Evolutionary conservation across 176 grass and related monocot genomes (phyloP).

Genomic region (Sorghum bicolor): DNA sequence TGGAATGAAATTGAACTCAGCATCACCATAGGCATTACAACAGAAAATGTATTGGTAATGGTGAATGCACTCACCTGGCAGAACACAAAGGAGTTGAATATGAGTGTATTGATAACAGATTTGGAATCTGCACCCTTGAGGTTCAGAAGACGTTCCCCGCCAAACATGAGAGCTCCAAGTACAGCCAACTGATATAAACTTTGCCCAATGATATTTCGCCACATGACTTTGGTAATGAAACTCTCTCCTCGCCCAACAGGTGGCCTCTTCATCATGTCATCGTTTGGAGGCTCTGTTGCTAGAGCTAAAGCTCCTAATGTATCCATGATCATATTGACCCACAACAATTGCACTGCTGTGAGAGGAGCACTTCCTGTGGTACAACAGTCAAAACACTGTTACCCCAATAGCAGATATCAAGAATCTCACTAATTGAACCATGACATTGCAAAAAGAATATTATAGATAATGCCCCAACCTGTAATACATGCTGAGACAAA

Average conservation of each 20-base stretch:
- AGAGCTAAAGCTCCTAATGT: conserved; percentile 93
- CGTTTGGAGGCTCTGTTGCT: conserved; percentile 83
- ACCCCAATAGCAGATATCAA: not conserved
- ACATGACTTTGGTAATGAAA: conserved; percentile 92
- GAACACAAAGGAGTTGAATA: conserved; percentile 99
- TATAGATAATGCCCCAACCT: conserved; percentile 23
- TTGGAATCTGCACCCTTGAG: conserved; percentile 62
- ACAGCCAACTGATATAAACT: conserved; percentile 78
- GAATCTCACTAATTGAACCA: not conserved
- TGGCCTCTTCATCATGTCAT: conserved; percentile 88
- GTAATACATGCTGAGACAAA: conserved; percentile 81
- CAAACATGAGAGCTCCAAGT: conserved; percentile 74
- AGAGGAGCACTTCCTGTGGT: conserved; percentile 74
- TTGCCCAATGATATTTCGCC: conserved; percentile 92
- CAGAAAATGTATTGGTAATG: not conserved
- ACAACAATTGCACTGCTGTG: conserved; percentile 90
- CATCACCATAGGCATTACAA: not conserved
- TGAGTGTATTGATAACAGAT: conserved; percentile 69
- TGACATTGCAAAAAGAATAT: not conserved
- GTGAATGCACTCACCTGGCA: conserved; percentile 64
- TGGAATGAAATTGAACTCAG: not conserved
- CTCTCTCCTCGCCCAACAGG: conserved; percentile 62
- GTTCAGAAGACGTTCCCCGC: conserved; percentile 60
- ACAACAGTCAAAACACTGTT: conserved; percentile 6
- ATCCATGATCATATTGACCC: conserved; percentile 99